Base-by-base conservation (phyloP, 768 basidiomycete genomes). In the Calocybe indica region DNA sequence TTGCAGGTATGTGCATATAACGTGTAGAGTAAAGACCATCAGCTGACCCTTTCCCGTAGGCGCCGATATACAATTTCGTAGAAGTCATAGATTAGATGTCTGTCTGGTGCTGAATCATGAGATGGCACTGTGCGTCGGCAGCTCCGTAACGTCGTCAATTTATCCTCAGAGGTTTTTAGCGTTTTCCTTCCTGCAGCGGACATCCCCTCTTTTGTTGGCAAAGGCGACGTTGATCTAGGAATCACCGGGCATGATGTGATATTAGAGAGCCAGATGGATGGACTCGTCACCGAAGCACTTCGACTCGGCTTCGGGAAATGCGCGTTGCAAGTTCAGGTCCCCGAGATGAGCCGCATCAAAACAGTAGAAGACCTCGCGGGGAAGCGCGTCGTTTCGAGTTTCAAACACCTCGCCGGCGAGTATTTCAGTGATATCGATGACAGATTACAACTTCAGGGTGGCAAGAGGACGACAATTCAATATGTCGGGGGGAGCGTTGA, bases 171-270 rank as follows among this genome's bases (percentile, higher is more conserved):
- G 42, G 36, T 30, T 30, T 10, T 15, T 63, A 97, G 95, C 6
- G 87, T 99, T 15, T 98, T 99, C 69, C 85, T 98, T 15, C 94
- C 96, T 15, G 96, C 96, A 1, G 76, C 88, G 5, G 96, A 99
- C 60, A 99, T 99, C 53, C 94, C 96, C 7, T 95, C 93, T 29
- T 99, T 98, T 66, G 96, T 99, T 39, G 96, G 93, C 37, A 93
- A 95, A 63, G 96, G 96, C 42, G 88, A 93, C 60, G 88, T 99
- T 59, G 90, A 97, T 57, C 75, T 99, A 38, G 96, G 96, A 5
- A 96, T 99, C 57, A 98, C 96, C 7, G 96, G 96, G 4, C 93
- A 97, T 68, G 96, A 99, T 71, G 90, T 96, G 53, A 89, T 98
- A 54, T 79, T 94, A 40, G 95, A 99, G 66, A 76, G 92, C 2